A percentile compares a stretch with the other conserved stretches of the same genome.
Conservation (phyloP, 2,329 filamentous ascomycete genomes). For the Trichoderma atrobrunneum region DNA sequence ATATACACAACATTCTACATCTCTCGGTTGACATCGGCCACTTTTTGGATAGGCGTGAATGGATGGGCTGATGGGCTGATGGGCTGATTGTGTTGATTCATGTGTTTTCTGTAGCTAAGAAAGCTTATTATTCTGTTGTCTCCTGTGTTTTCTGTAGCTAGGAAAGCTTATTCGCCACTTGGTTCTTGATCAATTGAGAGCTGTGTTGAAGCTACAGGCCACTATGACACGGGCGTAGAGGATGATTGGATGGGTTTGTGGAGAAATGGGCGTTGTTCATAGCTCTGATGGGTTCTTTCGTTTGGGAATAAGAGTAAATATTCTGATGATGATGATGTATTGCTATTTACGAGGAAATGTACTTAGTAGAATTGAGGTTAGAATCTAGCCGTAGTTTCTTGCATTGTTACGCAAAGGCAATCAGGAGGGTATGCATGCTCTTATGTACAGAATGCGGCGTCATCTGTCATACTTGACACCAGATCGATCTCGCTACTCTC, state of each 20-base stretch:
- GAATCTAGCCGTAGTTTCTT: no score
- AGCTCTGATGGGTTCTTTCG: not conserved
- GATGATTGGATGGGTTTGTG: not conserved
- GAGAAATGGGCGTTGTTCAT: not conserved
- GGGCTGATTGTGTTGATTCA: not conserved
- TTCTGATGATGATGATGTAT: not conserved
- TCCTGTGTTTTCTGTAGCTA: no score
- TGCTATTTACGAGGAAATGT: not conserved
- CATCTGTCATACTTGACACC: not conserved
- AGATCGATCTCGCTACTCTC: not conserved
- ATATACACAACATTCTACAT: not conserved
- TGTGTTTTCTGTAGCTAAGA: not conserved
- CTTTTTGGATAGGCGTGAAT: not conserved
- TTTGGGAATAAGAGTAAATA: not conserved
- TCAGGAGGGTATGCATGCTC: not conserved
- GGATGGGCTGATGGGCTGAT: not conserved
- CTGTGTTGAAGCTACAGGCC: not conserved
- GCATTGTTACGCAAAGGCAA: not conserved
- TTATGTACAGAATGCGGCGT: not conserved
- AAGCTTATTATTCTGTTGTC: no score
- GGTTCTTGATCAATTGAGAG: not conserved
- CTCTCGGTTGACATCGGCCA: not conserved
- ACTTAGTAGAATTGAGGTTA: no score
- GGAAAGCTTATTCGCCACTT: not conserved
- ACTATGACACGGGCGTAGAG: not conserved